Evolutionary conservation across 2,329 filamentous ascomycete genomes (phyloP), one percentile per base, ranked within the genome.

Genomic region (Penicillium sp.): DNA sequence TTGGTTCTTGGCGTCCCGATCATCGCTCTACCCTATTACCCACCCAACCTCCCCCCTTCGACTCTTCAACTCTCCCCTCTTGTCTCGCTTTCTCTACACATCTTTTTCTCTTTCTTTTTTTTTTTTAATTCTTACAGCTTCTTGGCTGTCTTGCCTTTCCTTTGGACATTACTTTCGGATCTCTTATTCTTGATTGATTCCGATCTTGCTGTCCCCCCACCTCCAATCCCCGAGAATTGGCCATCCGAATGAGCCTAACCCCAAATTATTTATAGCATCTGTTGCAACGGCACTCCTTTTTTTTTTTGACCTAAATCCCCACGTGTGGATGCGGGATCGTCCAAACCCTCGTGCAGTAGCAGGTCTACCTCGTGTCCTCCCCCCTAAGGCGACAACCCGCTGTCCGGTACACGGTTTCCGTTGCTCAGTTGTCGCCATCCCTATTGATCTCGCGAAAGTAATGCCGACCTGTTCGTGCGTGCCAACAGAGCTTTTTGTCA

Each of bases 401-500:
- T 69, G 66, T 69, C 69, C 61, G 67, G 66, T 60, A 72, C 69
- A 68, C 66, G 62, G 64, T 61, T 59, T 53, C 47, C 55, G 29
- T 33, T 53, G 41, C 29, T 35, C 42, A 52, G 31, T 49, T 45
- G 54, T 65, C 57, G 56, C 62, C 60, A 59, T 55, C 47, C 27
- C 54, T 45, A 59, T 54, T 42, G 60, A 53, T 58, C 56, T 45
- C 51, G 53, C 57, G 53, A 65, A 58, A 71, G 71, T 71, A 72
- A 74, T 74, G 71, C 69, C 55, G 70, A 63, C 61, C 53, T 62
- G 60, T 65, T 70, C 68, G 63, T 68, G 62, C 55, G 55, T 64
- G 55, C 49, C 57, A 53, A 49, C 58, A 47, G 65, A 70, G 65
- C 66, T 69, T 60, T 43, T 59, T 29, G 33, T 59, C 56, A 57